Percentiles rank a stretch among this genome's conserved stretches.
These are phyloP conservation scores for Globisporangium mamillatum DNA, from an alignment of 352 stramenopile species.

Conservation along the genomic window DNA sequence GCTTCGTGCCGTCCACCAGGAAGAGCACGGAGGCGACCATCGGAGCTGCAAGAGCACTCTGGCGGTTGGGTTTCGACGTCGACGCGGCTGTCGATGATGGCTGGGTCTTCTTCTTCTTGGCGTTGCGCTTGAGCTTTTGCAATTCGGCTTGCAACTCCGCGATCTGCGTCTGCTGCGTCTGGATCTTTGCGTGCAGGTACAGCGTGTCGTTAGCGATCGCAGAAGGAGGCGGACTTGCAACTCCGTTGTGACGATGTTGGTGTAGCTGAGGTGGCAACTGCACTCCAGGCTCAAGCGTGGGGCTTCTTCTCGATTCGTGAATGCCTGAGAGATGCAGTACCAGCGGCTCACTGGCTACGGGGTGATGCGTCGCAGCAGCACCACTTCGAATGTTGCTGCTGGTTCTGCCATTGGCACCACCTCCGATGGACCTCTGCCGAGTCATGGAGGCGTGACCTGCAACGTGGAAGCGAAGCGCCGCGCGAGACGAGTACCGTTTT, in stretches of 20 bases:
- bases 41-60: conserved; percentile 5
- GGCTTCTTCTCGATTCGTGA: conserved; percentile 1
- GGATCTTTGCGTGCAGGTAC: conserved; percentile 34
- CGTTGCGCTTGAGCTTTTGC: conserved; percentile 22
- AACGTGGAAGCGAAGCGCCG: conserved; percentile 59
- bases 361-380: background rate
- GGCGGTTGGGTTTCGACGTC: background rate
- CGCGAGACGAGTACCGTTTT: conserved; percentile 49
- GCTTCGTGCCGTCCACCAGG: conserved; percentile 58
- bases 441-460: conserved; percentile 24
- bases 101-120: conserved; percentile 7
- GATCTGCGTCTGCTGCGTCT: conserved; percentile 47
- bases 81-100: background rate
- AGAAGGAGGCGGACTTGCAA: background rate
- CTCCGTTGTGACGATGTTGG: background rate
- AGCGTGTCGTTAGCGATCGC: background rate
- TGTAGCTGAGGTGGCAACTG: background rate
- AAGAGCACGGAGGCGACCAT: conserved; percentile 50
- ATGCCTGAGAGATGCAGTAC: background rate
- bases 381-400: background rate
- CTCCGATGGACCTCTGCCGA: background rate
- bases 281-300: background rate
- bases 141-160: conserved; percentile 36
- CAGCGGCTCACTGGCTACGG: background rate
- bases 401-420: background rate